phyloP scores from a whole-genome alignment of 805 yeast species.

The Cyberlindnera lachancei region DNA sequence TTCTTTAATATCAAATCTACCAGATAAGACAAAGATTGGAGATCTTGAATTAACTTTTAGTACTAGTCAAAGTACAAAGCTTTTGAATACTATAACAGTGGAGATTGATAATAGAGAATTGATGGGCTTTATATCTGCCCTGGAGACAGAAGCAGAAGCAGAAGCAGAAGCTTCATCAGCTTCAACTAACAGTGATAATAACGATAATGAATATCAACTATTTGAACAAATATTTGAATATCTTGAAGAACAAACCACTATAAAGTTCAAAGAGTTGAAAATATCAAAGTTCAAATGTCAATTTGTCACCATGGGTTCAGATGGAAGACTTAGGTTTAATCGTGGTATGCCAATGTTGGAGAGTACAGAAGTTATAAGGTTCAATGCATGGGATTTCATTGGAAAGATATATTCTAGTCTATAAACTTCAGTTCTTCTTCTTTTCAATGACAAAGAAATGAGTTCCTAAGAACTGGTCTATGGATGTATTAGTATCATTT shows the following conservation, averaged over 20 bases:
- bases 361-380: constrained; percentile 13
- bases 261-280: constrained; percentile 19
- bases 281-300: constrained; percentile 14
- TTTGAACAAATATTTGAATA: constrained; percentile 15
- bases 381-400: constrained; percentile 22
- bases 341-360: constrained; percentile 16
- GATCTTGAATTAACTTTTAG: constrained; percentile 23
- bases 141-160: too few species aligned
- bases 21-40: constrained; percentile 16
- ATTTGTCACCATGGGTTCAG: constrained; percentile 13
- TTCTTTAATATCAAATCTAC: constrained; percentile 12
- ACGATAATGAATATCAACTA: constrained; percentile 6
- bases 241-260: constrained; percentile 23
- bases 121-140: constrained; percentile 13
- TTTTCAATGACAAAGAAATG: constrained; percentile 15
- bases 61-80: constrained; percentile 14
- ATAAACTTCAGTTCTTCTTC: neutral
- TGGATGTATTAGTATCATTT: constrained; percentile 2
- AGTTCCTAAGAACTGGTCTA: constrained; percentile 18
- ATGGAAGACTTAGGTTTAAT: constrained; percentile 17
- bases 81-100: constrained; percentile 19
- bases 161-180: too few species aligned
- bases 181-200: constrained; percentile 1
- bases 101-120: constrained; percentile 23
- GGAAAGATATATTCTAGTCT: constrained; percentile 10